Evolutionary conservation across 805 yeast genomes (phyloP).

Genomic region (Candida vartiovaarae): DNA sequence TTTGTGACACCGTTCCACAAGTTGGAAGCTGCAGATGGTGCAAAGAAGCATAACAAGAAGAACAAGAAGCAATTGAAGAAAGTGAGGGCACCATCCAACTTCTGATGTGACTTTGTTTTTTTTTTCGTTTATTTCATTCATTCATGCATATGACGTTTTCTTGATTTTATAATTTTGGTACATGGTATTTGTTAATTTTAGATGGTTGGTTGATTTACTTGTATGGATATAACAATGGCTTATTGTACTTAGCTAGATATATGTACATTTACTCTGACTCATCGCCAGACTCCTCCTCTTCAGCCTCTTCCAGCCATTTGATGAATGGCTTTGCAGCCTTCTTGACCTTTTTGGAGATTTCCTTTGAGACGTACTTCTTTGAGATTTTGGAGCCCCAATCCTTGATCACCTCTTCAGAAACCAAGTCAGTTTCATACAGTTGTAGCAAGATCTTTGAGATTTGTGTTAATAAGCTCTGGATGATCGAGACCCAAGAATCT

Average conservation of each 20-base stretch:
- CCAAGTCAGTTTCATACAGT: slow-evolving; percentile 76
- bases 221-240: no score
- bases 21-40: slow-evolving; percentile 24
- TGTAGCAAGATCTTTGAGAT: slow-evolving; percentile 79
- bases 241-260: no score
- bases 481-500: slow-evolving; percentile 81
- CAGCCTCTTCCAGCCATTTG: slow-evolving; percentile 93
- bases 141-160: neutral
- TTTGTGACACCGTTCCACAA: slow-evolving; percentile 71
- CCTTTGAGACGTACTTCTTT: slow-evolving; percentile 90
- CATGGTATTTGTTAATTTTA: no score
- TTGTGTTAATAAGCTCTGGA: slow-evolving; percentile 60
- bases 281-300: slow-evolving; percentile 34
- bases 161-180: neutral
- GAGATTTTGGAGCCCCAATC: slow-evolving; percentile 90
- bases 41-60: slow-evolving; percentile 66
- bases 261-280: neutral
- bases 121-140: neutral
- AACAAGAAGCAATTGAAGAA: slow-evolving; percentile 47
- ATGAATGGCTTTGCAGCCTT: slow-evolving; percentile 94
- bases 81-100: slow-evolving; percentile 4
- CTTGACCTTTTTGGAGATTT: slow-evolving; percentile 85
- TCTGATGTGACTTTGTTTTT: neutral
- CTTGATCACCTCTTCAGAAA: slow-evolving; percentile 73
- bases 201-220: no score